Conservation (phyloP, 495 filamentous ascomycete species). For the Paragyromitra xinjiangensis region DNA sequence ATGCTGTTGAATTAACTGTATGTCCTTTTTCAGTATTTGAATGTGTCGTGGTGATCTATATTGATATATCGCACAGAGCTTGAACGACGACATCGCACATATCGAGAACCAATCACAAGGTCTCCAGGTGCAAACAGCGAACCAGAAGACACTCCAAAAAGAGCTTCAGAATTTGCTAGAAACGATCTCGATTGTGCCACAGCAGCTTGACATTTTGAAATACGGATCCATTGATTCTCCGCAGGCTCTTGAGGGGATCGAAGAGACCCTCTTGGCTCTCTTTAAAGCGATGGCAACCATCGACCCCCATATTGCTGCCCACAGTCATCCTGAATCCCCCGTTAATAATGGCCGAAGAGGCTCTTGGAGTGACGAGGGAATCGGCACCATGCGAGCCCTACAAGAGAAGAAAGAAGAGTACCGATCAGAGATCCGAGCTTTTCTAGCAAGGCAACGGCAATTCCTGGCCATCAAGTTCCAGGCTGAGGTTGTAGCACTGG, state of each 20-base stretch:
- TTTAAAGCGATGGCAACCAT: slow-evolving; percentile 97
- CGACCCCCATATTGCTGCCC: slow-evolving; percentile 75
- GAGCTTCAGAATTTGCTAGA: slow-evolving; percentile 83
- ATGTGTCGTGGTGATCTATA: slow-evolving; percentile 15
- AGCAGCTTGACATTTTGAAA: slow-evolving; percentile 75
- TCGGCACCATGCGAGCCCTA: slow-evolving; percentile 90
- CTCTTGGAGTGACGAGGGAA: slow-evolving; percentile 76
- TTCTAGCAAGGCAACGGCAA: slow-evolving; percentile 78
- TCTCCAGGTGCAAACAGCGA: slow-evolving; percentile 94
- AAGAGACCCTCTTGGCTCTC: slow-evolving; percentile 76
- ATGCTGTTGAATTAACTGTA: slow-evolving; percentile 92
- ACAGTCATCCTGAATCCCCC: slow-evolving; percentile 62
- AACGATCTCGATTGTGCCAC: slow-evolving; percentile 82
- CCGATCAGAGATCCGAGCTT: slow-evolving; percentile 71
- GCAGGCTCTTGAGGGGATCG: slow-evolving; percentile 76
- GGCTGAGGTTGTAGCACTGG: slow-evolving; percentile 67
- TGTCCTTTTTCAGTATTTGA: slow-evolving; percentile 58
- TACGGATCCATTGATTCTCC: slow-evolving; percentile 76
- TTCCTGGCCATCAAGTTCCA: slow-evolving; percentile 84
- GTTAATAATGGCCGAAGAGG: slow-evolving; percentile 63
- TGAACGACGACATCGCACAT: slow-evolving; percentile 93
- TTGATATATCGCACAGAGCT: slow-evolving; percentile 70
- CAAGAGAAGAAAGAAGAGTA: slow-evolving; percentile 93
- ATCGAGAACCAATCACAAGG: slow-evolving; percentile 98
- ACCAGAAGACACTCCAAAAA: slow-evolving; percentile 90